Evolutionary conservation across 2,329 filamentous ascomycete species (phyloP), one percentile per base, ranked within the genome.

Genomic region (Monosporascus ibericus): DNA sequence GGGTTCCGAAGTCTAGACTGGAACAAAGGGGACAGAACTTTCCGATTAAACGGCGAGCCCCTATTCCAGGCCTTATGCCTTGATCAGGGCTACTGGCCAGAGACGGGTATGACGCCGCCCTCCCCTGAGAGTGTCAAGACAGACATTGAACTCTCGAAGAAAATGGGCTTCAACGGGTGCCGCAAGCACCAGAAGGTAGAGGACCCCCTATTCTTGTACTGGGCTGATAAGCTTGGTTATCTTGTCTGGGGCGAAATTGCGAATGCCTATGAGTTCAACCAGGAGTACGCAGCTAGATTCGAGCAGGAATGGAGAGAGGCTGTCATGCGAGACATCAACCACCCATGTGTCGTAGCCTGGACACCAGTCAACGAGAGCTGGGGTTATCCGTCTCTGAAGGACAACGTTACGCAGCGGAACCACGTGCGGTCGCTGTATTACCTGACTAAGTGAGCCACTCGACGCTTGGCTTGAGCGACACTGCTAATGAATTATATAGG

Each of bases 141-240:
- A 0, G 81, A 85, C 58, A 82, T 84, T 53, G 71, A 78, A 53
- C 70, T 83, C 3, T 68, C 74, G 18, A 84, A 84, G 68, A 71
- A 70, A 18, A 82, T 85, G 78, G 82, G 82, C 8, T 81, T 85
- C 70, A 84, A 85, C 61, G 82, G 81, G 1, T 85, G 81, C 63
- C 74, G 82, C 52, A 85, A 85, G 68, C 82, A 85, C 63, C 81
- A 84, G 62, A 85, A 85, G 61, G 79, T 85, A 40, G 82, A 85
- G 65, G 79, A 83, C 48, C 80, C 82, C 0, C 54, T 75, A 0
- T 85, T 85, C 65, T 71, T 80, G 58, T 82, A 84, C 71, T 82
- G 77, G 76, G 82, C 81, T 2, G 79, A 85, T 55, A 73, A 70
- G 48, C 74, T 84, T 1, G 82, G 82, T 1, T 84, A 80, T 65